Conservation (phyloP, 768 basidiomycete genomes). For the Boletus rex-veris region DNA sequence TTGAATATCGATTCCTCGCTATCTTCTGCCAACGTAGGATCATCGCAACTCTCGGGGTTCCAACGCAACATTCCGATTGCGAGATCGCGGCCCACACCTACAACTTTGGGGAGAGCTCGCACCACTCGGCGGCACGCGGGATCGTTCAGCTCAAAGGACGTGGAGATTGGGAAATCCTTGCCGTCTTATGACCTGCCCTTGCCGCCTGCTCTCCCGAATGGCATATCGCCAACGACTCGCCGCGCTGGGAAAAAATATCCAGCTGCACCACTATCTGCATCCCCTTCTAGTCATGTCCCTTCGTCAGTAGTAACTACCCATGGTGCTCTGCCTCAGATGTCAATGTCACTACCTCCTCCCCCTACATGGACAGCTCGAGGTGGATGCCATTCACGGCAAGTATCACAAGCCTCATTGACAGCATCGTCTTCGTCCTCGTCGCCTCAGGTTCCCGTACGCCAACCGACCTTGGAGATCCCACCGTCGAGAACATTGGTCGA, state of each 20-base stretch:
- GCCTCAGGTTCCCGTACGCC: constrained; percentile 23
- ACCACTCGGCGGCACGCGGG: constrained; percentile 82
- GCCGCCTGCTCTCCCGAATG: constrained; percentile 26
- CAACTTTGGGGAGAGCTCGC: constrained; percentile 41
- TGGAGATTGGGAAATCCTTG: constrained; percentile 79
- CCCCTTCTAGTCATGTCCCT: constrained; percentile 18
- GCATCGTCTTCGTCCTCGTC: constrained; percentile 38
- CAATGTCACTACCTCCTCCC: constrained; percentile 14
- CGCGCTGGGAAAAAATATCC: constrained; percentile 51
- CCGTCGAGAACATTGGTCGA: constrained; percentile 66
- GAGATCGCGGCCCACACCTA: constrained; percentile 28
- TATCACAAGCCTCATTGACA: constrained; percentile 42
- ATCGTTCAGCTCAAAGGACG: constrained; percentile 92
- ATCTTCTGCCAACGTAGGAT: constrained; percentile 25
- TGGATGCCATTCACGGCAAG: constrained; percentile 40
- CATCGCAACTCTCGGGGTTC: constrained; percentile 22
- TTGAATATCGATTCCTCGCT: constrained; percentile 24
- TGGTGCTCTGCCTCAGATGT: constrained; percentile 4
- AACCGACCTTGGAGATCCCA: constrained; percentile 45
- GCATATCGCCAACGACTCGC: constrained; percentile 32
- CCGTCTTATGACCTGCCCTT: constrained; percentile 55
- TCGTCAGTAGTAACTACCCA: constrained; percentile 4
- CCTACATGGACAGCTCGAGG: constrained; percentile 7
- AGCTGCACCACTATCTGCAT: constrained; percentile 35
- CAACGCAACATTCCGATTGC: constrained; percentile 27